phyloP scores from a whole-genome alignment of 2,329 filamentous ascomycete genomes.

The Hypoxylon sp. region DNA sequence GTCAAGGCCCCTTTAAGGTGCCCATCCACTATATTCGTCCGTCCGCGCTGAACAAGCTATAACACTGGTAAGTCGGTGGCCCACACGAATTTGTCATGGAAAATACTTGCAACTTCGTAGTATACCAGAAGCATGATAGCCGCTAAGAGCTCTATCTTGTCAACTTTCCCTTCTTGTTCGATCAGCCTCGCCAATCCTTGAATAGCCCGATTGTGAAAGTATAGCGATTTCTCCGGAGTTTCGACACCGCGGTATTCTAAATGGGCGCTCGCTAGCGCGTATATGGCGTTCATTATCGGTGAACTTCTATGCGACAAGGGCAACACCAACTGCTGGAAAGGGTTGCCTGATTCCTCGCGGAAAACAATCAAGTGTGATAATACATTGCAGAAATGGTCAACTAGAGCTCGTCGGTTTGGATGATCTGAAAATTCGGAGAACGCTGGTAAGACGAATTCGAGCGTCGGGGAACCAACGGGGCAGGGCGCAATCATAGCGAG shows the following conservation, averaged over 20 bases:
- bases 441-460: constrained; percentile 65
- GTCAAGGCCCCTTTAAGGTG: constrained; percentile 73
- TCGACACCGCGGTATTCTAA: constrained; percentile 74
- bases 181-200: constrained; percentile 69
- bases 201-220: constrained; percentile 71
- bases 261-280: constrained; percentile 86
- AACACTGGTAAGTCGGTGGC: constrained; percentile 32
- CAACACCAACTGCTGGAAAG: constrained; percentile 72
- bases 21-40: constrained; percentile 70
- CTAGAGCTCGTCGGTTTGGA: constrained; percentile 65
- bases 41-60: constrained; percentile 71
- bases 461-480: constrained; percentile 56
- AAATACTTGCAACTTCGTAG: constrained; percentile 70
- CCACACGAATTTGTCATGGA: background rate
- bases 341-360: constrained; percentile 71
- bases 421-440: constrained; percentile 70
- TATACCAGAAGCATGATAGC: constrained; percentile 73
- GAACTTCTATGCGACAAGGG: constrained; percentile 67
- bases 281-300: constrained; percentile 83
- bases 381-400: constrained; percentile 74
- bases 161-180: constrained; percentile 62
- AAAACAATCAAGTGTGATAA: constrained; percentile 75
- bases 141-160: constrained; percentile 69
- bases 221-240: constrained; percentile 66
- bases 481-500: constrained; percentile 58